Percentiles rank a stretch among this genome's conserved stretches.
Evolutionary conservation across 2,329 filamentous ascomycete genomes (phyloP).

Genomic region (Diaporthe citriasiana): DNA sequence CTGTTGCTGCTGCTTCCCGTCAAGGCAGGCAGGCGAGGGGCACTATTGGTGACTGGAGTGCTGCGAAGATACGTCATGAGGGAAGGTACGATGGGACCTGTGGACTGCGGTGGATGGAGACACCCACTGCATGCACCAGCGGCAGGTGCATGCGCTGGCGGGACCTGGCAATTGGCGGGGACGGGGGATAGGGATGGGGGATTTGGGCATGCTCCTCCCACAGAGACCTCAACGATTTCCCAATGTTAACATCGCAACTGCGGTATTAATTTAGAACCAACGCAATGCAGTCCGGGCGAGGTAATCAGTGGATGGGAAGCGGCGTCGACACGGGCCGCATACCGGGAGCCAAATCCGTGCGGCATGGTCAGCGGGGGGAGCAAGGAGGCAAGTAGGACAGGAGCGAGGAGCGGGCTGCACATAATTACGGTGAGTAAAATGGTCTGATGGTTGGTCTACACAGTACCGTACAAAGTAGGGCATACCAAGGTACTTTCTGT

Average conservation of each 20-base stretch:
- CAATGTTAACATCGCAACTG: conserved; percentile 12
- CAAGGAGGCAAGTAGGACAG: not conserved
- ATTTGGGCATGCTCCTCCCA: not conserved
- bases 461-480: not conserved
- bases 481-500: not conserved
- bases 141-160: conserved; percentile 23
- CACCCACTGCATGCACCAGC: conserved; percentile 17
- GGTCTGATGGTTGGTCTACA: not conserved
- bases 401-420: not conserved
- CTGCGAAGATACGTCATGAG: conserved; percentile 34
- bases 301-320: not conserved
- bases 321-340: conserved; percentile 14
- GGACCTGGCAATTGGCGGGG: conserved; percentile 20
- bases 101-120: conserved; percentile 4
- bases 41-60: not conserved
- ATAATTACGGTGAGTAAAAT: not conserved
- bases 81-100: conserved; percentile 22
- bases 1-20: not conserved
- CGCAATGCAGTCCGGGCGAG: conserved; percentile 11
- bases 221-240: not conserved
- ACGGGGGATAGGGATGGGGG: not conserved
- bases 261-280: conserved; percentile 31
- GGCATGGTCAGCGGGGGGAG: conserved; percentile 8
- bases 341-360: conserved; percentile 32
- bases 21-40: not conserved